phyloP scores from a whole-genome alignment of 2,329 filamentous ascomycete genomes.

The Neodidymelliopsis sp. region DNA sequence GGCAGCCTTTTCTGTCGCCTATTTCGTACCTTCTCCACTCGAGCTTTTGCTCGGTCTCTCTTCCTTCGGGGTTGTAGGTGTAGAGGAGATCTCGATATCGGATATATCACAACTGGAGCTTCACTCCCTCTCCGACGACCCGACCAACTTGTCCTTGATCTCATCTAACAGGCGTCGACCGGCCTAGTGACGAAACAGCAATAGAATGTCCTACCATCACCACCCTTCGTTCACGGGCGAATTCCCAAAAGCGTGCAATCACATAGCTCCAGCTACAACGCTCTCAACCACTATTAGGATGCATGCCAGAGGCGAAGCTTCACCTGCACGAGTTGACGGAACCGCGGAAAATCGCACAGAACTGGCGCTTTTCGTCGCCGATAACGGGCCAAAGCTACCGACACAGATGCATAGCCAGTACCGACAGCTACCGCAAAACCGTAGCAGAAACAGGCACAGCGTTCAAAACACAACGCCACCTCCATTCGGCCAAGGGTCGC shows the following conservation, averaged over 20 bases:
- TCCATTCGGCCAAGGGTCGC: neutral
- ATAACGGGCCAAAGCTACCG: too few species aligned
- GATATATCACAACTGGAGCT: too few species aligned
- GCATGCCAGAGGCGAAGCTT: neutral
- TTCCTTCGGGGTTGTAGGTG: too few species aligned
- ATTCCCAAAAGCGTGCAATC: neutral
- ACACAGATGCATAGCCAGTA: too few species aligned
- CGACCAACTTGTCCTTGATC: neutral
- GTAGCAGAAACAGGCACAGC: neutral
- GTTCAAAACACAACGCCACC: neutral
- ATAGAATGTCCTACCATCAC: neutral
- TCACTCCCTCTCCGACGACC: neutral
- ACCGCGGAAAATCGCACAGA: conserved; percentile 8
- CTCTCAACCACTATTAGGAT: neutral
- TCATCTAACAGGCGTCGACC: neutral
- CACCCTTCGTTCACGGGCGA: neutral
- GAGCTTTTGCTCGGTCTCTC: too few species aligned
- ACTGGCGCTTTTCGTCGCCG: neutral
- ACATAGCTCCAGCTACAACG: neutral
- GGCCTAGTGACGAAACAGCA: neutral
- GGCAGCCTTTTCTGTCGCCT: too few species aligned
- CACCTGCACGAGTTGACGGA: conserved; percentile 21
- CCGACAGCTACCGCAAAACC: neutral
- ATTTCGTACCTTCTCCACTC: too few species aligned
- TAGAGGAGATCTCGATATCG: too few species aligned